Conservation (phyloP, 768 basidiomycete species). For the Megacollybia marginata region DNA sequence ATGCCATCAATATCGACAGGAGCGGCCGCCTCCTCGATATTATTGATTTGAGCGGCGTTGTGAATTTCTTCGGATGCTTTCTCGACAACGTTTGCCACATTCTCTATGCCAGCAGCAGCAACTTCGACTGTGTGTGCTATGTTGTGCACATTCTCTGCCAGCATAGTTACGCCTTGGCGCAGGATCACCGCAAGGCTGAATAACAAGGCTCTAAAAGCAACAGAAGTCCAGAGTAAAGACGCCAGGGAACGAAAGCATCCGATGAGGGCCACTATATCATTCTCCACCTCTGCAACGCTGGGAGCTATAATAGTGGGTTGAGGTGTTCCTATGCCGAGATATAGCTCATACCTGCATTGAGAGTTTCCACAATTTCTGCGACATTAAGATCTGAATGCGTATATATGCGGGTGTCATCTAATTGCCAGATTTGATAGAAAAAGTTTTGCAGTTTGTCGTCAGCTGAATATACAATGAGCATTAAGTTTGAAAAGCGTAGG, state of each 20-base stretch:
- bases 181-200: background rate
- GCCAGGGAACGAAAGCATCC: background rate
- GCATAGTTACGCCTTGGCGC: background rate
- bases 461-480: constrained; percentile 12
- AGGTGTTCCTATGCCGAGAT: no score
- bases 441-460: constrained; percentile 33
- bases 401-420: constrained; percentile 1
- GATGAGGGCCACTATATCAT: background rate
- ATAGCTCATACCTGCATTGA: no score
- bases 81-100: background rate
- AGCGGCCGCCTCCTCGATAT: background rate
- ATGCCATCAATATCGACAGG: background rate
- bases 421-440: constrained; percentile 19
- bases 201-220: background rate
- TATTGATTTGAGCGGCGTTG: background rate
- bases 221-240: background rate
- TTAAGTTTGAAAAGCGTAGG: background rate
- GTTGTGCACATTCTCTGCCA: background rate
- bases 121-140: background rate
- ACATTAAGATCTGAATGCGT: no score
- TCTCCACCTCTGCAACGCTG: background rate
- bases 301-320: background rate
- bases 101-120: background rate
- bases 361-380: no score
- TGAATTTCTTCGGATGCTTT: background rate